A percentile compares a stretch with the other conserved stretches of the same genome.
phyloP scores from a whole-genome alignment of 495 filamentous ascomycete species.

The Hypomontagnella submonticulosa region DNA sequence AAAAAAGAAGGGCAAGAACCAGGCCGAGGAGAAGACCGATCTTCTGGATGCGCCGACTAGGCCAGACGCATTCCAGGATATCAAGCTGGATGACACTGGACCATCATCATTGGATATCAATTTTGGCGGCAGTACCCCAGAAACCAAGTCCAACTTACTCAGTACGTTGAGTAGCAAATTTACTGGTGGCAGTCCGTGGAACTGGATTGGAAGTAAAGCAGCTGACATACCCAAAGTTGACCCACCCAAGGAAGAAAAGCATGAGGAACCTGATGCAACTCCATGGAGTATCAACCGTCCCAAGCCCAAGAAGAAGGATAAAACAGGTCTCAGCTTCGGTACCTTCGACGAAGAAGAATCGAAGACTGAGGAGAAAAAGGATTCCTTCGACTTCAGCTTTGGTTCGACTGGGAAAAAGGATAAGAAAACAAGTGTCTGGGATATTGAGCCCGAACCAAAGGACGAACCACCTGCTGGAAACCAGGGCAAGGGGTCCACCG shows the following conservation, averaged over 20 bases:
- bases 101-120: conserved; percentile 52
- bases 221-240: conserved; percentile 35
- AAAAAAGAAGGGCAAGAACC: conserved; percentile 60
- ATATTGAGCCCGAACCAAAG: conserved; percentile 38
- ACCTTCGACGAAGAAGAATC: conserved; percentile 49
- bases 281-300: conserved; percentile 54
- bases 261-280: conserved; percentile 40
- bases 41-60: conserved; percentile 31
- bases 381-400: conserved; percentile 51
- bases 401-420: conserved; percentile 45
- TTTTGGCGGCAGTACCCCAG: conserved; percentile 46
- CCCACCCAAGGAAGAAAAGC: conserved; percentile 33
- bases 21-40: conserved; percentile 37
- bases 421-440: conserved; percentile 50
- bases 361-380: conserved; percentile 47
- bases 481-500: conserved; percentile 30
- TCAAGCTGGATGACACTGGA: conserved; percentile 60
- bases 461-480: conserved; percentile 36
- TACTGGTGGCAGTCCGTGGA: conserved; percentile 49
- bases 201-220: conserved; percentile 45
- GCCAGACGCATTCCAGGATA: conserved; percentile 58
- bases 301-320: conserved; percentile 59
- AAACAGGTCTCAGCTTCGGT: conserved; percentile 53
- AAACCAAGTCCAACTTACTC: conserved; percentile 48
- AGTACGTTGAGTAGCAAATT: conserved; percentile 55